Base-by-base conservation (phyloP, 257 asterid species). In the Capsicum baccatum region DNA sequence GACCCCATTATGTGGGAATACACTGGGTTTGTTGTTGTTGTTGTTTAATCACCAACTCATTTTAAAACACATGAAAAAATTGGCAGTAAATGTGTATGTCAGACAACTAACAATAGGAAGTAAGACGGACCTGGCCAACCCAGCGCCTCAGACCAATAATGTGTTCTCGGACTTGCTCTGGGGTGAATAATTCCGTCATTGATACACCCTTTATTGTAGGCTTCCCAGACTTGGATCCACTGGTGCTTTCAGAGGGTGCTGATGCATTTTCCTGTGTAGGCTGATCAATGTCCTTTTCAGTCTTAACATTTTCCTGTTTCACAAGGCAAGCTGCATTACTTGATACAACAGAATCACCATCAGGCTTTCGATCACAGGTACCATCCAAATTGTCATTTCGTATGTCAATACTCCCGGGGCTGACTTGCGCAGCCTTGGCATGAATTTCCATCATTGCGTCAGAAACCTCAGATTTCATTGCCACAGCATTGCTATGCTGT, bases 151-250 rank as follows among this genome's bases (percentile, higher is more conserved):
- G 97, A 85, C 99, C 96, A 84, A 58, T 83, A 83, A 95, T 95
- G 87, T 97, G 99, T 88, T 90, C 89, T 79, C 94, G 92, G 79
- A 95, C 98, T 91, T 95, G 94, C 84, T 94, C 99, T 48, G 98
- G 98, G 71, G 99, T 93, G 91, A 97, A 97, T 85, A 97, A 78
- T 85, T 97, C 99, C 59, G 92, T 95, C 96, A 97, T 86, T 39
- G 99, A 97, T 54, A 97, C 99, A 78, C 97, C 99, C 86, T 93
- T 92, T 83, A 95, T 93, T 85, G 92, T 95, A 80, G 97, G 94
- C 91, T 97, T 97, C 91, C 98, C 99, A 81, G 97, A 94, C 91
- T 93, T 97, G 35, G 98, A 89, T 78, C 88, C 90, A 85, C 86
- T 83, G 15, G 93, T 83, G 85, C 82, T 89, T 82, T 94, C 98